Conservation (phyloP, 2,329 filamentous ascomycete genomes). For the Hypoxylon sp. region DNA sequence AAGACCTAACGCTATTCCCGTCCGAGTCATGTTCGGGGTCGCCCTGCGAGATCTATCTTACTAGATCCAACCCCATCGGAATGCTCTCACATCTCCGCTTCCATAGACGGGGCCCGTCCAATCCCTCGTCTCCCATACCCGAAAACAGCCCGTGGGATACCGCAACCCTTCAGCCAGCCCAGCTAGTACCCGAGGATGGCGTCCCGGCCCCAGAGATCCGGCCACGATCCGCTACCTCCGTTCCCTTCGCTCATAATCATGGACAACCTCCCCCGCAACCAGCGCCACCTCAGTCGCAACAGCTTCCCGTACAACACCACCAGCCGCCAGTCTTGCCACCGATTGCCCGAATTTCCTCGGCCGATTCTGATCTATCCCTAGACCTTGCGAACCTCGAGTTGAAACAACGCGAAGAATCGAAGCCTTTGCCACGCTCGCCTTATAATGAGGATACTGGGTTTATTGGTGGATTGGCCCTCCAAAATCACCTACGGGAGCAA, state of each 20-base stretch:
- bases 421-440: conserved; percentile 54
- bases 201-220: conserved; percentile 65
- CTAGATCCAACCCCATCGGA: conserved; percentile 44
- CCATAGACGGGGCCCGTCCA: conserved; percentile 70
- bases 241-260: conserved; percentile 53
- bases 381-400: conserved; percentile 36
- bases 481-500: conserved; percentile 64
- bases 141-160: conserved; percentile 63
- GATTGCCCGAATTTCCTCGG: conserved; percentile 65
- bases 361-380: conserved; percentile 54
- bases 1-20: conserved; percentile 22
- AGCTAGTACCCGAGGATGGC: conserved; percentile 60
- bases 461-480: conserved; percentile 69
- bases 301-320: conserved; percentile 49
- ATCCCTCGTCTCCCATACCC: conserved; percentile 67
- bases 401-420: conserved; percentile 48
- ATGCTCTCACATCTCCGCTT: conserved; percentile 72
- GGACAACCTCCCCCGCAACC: conserved; percentile 58
- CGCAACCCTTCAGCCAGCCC: conserved; percentile 59
- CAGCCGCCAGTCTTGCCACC: conserved; percentile 59
- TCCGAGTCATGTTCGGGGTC: conserved; percentile 48
- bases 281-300: conserved; percentile 30
- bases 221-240: conserved; percentile 50
- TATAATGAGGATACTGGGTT: conserved; percentile 63
- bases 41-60: conserved; percentile 42